Conservation (phyloP, 257 asterid species). For the Solanum rostratum region DNA sequence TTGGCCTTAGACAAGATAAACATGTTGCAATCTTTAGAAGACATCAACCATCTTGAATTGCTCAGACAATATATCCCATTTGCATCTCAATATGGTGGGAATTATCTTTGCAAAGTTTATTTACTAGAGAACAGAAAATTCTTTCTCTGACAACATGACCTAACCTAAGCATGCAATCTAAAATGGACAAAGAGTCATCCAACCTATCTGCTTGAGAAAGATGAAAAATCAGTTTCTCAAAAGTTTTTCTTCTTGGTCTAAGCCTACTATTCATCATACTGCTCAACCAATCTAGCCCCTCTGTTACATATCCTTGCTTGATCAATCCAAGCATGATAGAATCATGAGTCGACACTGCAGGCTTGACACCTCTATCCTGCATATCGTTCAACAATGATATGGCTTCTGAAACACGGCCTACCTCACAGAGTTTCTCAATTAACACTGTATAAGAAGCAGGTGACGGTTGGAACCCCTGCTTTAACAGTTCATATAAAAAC, state of each 20-base stretch:
- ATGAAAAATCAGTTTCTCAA: constrained; percentile 31
- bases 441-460: constrained; percentile 25
- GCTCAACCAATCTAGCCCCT: constrained; percentile 37
- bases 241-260: constrained; percentile 36
- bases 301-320: constrained; percentile 29
- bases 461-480: constrained; percentile 37
- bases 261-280: constrained; percentile 27
- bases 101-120: constrained; percentile 34
- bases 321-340: constrained; percentile 34
- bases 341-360: constrained; percentile 17
- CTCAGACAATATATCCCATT: constrained; percentile 10
- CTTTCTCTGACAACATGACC: constrained; percentile 26
- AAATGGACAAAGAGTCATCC: constrained; percentile 30
- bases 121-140: constrained; percentile 24
- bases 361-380: constrained; percentile 36
- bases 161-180: constrained; percentile 36
- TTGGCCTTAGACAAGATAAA: background rate
- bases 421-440: constrained; percentile 33
- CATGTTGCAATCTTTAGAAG: background rate
- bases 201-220: constrained; percentile 29
- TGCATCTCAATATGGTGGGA: constrained; percentile 5
- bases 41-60: background rate
- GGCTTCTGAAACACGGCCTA: constrained; percentile 41
- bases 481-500: constrained; percentile 29
- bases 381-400: constrained; percentile 44